These are phyloP conservation scores for Arachis monticola DNA, from an alignment of 331 rosid genomes.

Conservation along the genomic window DNA sequence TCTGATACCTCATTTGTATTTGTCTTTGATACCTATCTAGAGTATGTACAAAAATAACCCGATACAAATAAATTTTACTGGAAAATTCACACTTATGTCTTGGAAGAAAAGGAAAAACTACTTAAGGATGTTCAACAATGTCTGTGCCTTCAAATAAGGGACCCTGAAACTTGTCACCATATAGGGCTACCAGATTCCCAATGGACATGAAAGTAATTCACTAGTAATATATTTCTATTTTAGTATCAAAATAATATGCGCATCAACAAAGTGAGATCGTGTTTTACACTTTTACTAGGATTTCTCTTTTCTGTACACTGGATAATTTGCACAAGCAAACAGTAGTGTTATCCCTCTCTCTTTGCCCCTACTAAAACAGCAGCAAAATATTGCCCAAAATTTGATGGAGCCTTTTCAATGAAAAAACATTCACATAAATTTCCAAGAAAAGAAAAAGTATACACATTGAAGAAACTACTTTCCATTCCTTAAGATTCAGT, in stretches of 20 bases:
- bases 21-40: not conserved
- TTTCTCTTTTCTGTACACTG: not conserved
- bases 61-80: not conserved
- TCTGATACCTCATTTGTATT: constrained; percentile 8
- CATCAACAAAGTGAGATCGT: not conserved
- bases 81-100: not conserved
- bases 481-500: constrained; percentile 1
- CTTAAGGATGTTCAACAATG: not conserved
- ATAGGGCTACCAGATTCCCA: not conserved
- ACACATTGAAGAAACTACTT: constrained; percentile 12
- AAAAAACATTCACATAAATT: constrained; percentile 26
- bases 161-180: not conserved
- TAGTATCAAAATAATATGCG: not conserved
- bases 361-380: constrained; percentile 22
- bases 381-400: constrained; percentile 14
- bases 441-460: constrained; percentile 1
- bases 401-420: constrained; percentile 14
- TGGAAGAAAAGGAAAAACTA: not conserved
- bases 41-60: constrained; percentile 2
- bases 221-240: not conserved
- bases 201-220: too few relatives aligned
- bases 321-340: not conserved
- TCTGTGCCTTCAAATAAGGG: not conserved
- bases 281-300: constrained; percentile 7
- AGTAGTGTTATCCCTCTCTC: too few relatives aligned